phyloP scores from a whole-genome alignment of 108 stramenopile species.

The Seminavis robusta region DNA sequence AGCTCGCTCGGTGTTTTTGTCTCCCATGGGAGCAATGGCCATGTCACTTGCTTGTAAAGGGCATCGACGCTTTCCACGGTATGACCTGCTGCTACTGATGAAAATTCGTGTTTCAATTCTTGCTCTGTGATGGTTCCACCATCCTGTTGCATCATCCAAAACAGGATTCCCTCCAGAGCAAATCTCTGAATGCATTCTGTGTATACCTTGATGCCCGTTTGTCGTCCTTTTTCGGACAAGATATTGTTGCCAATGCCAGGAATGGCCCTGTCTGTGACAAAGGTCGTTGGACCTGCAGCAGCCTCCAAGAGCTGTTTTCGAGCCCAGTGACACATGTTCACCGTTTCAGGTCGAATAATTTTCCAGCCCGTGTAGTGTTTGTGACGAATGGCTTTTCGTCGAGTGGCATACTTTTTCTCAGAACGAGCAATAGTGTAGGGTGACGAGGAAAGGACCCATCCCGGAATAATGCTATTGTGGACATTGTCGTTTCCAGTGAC shows the following conservation, averaged over 20 bases:
- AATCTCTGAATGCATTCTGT: conserved; percentile 70
- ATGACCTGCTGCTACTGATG: not conserved
- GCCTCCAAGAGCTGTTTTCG: conserved; percentile 21
- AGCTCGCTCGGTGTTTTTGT: conserved; percentile 20
- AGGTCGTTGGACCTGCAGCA: not conserved
- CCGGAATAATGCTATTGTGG: conserved; percentile 82
- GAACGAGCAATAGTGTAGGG: conserved; percentile 83
- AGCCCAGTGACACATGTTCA: conserved; percentile 60
- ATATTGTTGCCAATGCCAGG: conserved; percentile 59
- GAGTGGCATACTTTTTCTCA: conserved; percentile 78
- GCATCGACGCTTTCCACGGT: not conserved
- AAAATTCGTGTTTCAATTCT: not conserved
- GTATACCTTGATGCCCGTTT: conserved; percentile 69
- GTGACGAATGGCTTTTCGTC: conserved; percentile 71
- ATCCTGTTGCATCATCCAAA: conserved; percentile 13
- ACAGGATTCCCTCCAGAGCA: conserved; percentile 66
- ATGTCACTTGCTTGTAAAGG: conserved; percentile 12
- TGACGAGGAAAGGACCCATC: conserved; percentile 82
- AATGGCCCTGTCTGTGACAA: conserved; percentile 38
- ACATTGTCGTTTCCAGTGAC: conserved; percentile 24
- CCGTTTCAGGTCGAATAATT: conserved; percentile 55
- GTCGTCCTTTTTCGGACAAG: conserved; percentile 53
- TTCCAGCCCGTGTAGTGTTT: conserved; percentile 76
- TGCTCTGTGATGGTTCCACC: not conserved
- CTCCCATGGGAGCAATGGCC: conserved; percentile 77